Conservation (phyloP, 1,284 basidiomycete species). For the Cryptococcus depauperatus region DNA sequence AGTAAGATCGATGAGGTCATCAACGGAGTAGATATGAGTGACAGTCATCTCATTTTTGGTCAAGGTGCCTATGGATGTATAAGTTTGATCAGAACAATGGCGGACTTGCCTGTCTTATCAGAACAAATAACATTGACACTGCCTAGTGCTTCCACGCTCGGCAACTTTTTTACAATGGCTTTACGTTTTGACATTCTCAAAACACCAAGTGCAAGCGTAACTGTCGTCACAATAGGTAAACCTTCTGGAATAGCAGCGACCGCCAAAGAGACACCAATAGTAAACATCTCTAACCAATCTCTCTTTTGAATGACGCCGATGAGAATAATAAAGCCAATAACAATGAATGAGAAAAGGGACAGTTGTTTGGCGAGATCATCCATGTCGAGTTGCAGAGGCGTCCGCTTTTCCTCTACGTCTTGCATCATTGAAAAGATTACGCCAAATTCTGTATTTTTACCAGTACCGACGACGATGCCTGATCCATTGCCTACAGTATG, state of each 20-base stretch:
- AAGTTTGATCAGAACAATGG: background rate
- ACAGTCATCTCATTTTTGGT: slow-evolving; percentile 96
- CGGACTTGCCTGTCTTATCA: slow-evolving; percentile 77
- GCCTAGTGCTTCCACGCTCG: slow-evolving; percentile 88
- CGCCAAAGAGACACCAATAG: slow-evolving; percentile 92
- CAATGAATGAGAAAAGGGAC: slow-evolving; percentile 77
- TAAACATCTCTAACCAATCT: slow-evolving; percentile 98
- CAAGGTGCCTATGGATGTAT: slow-evolving; percentile 63
- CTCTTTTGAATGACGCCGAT: slow-evolving; percentile 79
- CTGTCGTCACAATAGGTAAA: slow-evolving; percentile 91
- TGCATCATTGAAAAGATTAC: slow-evolving; percentile 98
- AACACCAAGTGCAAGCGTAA: slow-evolving; percentile 90
- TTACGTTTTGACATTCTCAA: slow-evolving; percentile 88
- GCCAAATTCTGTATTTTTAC: slow-evolving; percentile 85
- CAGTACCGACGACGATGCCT: slow-evolving; percentile 86
- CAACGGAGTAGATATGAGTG: slow-evolving; percentile 75
- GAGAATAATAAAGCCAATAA: slow-evolving; percentile 88
- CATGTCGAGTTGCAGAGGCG: slow-evolving; percentile 90
- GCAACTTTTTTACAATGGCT: slow-evolving; percentile 94
- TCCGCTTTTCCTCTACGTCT: slow-evolving; percentile 87
- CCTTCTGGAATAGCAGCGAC: slow-evolving; percentile 97
- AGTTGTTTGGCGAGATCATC: slow-evolving; percentile 92
- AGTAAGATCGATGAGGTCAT: slow-evolving; percentile 67
- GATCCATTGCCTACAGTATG: slow-evolving; percentile 59
- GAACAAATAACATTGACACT: slow-evolving; percentile 93